A percentile compares a stretch with the other conserved stretches of the same genome.
phyloP scores from a whole-genome alignment of 2,329 filamentous ascomycete genomes.

The Fusarium musae region DNA sequence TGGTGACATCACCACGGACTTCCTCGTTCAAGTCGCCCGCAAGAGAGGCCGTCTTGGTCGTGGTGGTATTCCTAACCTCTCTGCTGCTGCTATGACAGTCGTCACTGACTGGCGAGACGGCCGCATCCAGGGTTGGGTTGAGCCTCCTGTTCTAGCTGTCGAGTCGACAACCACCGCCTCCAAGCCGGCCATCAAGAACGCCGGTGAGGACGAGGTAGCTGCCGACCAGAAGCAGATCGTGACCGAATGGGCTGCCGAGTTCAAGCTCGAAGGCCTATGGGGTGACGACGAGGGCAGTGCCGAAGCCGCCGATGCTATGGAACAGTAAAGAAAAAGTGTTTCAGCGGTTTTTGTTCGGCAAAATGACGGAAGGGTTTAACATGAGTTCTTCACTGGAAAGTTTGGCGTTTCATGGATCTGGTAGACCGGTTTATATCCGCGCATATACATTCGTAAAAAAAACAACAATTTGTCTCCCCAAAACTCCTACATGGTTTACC shows the following conservation, averaged over 20 bases:
- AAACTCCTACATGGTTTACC: conserved; percentile 31
- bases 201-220: conserved; percentile 57
- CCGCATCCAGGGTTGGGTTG: conserved; percentile 91
- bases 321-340: conserved; percentile 53
- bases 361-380: conserved; percentile 42
- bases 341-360: conserved; percentile 28
- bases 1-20: conserved; percentile 86
- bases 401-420: conserved; percentile 50
- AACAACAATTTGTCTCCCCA: conserved; percentile 40
- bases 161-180: conserved; percentile 49
- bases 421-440: conserved; percentile 45
- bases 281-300: conserved; percentile 68
- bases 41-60: conserved; percentile 90
- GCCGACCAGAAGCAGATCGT: conserved; percentile 87
- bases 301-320: conserved; percentile 60
- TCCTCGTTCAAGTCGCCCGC: conserved; percentile 92
- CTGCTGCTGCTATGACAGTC: conserved; percentile 89
- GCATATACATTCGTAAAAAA: conserved; percentile 44
- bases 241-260: conserved; percentile 92
- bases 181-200: conserved; percentile 51
- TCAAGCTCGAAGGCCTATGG: conserved; percentile 94
- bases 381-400: conserved; percentile 46
- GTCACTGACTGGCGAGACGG: conserved; percentile 98
- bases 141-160: conserved; percentile 75
- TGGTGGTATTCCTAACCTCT: conserved; percentile 89